Conservation (phyloP, 2,329 filamentous ascomycete genomes). For the Fusarium sp. region DNA sequence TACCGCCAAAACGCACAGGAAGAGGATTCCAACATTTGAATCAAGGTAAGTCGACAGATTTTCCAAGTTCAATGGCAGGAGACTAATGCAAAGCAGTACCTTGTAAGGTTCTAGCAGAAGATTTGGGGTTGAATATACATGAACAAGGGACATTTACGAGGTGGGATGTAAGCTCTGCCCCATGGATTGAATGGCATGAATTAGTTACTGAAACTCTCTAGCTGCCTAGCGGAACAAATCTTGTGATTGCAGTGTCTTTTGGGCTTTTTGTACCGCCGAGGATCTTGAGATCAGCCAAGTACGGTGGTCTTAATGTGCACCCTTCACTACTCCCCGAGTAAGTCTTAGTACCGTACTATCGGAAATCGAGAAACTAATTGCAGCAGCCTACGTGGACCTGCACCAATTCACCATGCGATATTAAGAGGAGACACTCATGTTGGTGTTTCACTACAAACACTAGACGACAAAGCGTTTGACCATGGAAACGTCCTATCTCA, state of each 20-base stretch:
- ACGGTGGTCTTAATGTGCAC: slow-evolving; percentile 93
- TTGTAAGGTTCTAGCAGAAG: slow-evolving; percentile 73
- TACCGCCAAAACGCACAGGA: slow-evolving; percentile 82
- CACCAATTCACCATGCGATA: slow-evolving; percentile 88
- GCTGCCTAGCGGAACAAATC: slow-evolving; percentile 73
- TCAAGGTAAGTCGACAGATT: slow-evolving; percentile 63
- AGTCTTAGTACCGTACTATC: slow-evolving; percentile 36
- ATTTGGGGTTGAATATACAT: slow-evolving; percentile 75
- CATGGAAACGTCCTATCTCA: slow-evolving; percentile 81
- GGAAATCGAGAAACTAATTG: slow-evolving; percentile 16
- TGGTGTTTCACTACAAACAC: slow-evolving; percentile 88
- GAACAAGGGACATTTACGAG: slow-evolving; percentile 83
- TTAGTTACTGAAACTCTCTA: slow-evolving; percentile 47
- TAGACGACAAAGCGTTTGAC: slow-evolving; percentile 82
- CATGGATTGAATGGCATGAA: not conserved
- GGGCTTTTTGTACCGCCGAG: slow-evolving; percentile 86
- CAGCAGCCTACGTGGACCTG: slow-evolving; percentile 81
- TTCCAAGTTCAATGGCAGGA: not conserved
- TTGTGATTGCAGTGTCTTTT: slow-evolving; percentile 94
- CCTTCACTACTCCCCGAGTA: slow-evolving; percentile 90
- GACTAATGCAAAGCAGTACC: slow-evolving; percentile 68
- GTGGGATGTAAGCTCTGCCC: slow-evolving; percentile 73
- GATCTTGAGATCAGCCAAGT: slow-evolving; percentile 76
- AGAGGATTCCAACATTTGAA: slow-evolving; percentile 76
- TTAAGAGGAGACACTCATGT: slow-evolving; percentile 70